Evolutionary conservation across 2,329 filamentous ascomycete species (phyloP).

Genomic region (Karstenula rhodostoma): DNA sequence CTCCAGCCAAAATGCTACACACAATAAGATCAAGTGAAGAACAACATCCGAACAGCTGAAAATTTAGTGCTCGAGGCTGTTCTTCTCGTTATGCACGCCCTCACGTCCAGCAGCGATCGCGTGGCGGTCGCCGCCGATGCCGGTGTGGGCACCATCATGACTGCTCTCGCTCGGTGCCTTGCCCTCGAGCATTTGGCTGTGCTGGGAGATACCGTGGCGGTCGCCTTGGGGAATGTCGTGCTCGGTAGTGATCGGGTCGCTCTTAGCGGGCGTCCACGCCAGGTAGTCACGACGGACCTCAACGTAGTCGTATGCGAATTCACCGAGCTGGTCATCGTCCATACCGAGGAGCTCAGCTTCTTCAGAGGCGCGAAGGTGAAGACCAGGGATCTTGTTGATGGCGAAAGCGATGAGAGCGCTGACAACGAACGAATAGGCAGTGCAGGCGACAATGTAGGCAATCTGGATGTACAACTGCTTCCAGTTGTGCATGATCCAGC

Average conservation of each 20-base stretch:
- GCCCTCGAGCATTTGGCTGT: slow-evolving; percentile 71
- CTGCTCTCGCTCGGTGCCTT: slow-evolving; percentile 58
- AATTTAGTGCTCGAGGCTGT: slow-evolving; percentile 16
- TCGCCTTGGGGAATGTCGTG: slow-evolving; percentile 69
- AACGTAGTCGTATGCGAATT: slow-evolving; percentile 91
- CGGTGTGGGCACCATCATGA: slow-evolving; percentile 54
- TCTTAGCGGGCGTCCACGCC: slow-evolving; percentile 81
- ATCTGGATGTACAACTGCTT: slow-evolving; percentile 80
- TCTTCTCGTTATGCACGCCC: slow-evolving; percentile 53
- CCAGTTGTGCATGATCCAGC: slow-evolving; percentile 79
- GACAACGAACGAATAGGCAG: slow-evolving; percentile 75
- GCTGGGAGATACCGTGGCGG: slow-evolving; percentile 74
- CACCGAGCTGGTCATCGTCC: slow-evolving; percentile 89
- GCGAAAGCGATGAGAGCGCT: slow-evolving; percentile 76
- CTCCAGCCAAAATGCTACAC: slow-evolving; percentile 31
- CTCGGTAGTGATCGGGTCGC: slow-evolving; percentile 67
- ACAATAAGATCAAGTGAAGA: slow-evolving; percentile 13
- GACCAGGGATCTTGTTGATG: slow-evolving; percentile 78
- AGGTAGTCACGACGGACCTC: slow-evolving; percentile 89
- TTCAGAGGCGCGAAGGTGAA: slow-evolving; percentile 80
- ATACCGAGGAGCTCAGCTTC: slow-evolving; percentile 86
- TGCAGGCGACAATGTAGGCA: slow-evolving; percentile 74
- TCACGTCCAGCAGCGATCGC: slow-evolving; percentile 56
- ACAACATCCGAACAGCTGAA: slow-evolving; percentile 4
- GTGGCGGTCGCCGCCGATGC: slow-evolving; percentile 62